phyloP scores from a whole-genome alignment of 495 filamentous ascomycete genomes.

The Penicillium fimorum region DNA sequence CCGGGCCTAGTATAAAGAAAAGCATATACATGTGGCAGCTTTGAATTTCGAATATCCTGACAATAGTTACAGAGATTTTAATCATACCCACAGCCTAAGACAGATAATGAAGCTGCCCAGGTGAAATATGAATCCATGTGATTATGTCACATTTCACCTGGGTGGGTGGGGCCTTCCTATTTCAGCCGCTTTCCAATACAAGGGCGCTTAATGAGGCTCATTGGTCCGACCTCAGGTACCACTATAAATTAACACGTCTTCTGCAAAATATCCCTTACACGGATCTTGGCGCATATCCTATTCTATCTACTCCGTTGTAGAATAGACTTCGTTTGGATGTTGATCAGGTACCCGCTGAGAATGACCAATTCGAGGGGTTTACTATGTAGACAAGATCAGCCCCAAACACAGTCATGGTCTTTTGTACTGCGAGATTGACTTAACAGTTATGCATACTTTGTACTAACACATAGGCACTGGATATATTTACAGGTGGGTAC shows the following conservation, averaged over 20 bases:
- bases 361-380: not conserved
- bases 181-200: not conserved
- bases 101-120: not conserved
- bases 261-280: not conserved
- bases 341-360: not conserved
- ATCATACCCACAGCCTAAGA: not conserved
- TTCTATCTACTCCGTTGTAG: not conserved
- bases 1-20: not conserved
- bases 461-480: not conserved
- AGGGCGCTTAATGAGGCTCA: not conserved
- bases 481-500: not conserved
- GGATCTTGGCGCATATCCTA: not conserved
- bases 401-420: not conserved
- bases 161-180: not conserved
- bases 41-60: not conserved
- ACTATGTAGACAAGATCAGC: not conserved
- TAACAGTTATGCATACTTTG: not conserved
- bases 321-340: not conserved
- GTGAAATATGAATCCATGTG: not conserved
- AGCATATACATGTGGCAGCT: not conserved
- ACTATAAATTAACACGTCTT: not conserved
- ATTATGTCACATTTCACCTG: not conserved
- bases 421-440: not conserved
- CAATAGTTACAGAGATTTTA: not conserved
- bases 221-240: not conserved